Evolutionary conservation across 441 rosid species (phyloP).

Genomic region (Omphalea diandra): DNA sequence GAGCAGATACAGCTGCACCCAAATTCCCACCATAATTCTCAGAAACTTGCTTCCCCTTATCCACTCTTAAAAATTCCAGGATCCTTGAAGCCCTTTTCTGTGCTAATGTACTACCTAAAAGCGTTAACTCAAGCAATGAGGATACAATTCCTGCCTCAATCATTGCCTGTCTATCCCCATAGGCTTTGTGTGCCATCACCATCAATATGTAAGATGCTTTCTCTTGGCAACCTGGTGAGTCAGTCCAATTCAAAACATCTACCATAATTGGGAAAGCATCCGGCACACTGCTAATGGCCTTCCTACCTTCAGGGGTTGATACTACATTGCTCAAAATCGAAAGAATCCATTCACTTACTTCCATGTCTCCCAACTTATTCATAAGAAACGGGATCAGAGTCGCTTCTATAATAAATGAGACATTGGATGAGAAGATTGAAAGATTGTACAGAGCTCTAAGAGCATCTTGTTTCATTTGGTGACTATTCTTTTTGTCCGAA

Average conservation of each 20-base stretch:
- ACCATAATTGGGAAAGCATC: constrained; percentile 77
- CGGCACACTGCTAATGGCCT: constrained; percentile 48
- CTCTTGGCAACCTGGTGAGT: constrained; percentile 94
- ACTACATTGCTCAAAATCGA: constrained; percentile 77
- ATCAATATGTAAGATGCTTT: constrained; percentile 77
- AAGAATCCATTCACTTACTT: constrained; percentile 77
- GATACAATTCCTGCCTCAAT: constrained; percentile 86
- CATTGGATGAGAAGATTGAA: constrained; percentile 61
- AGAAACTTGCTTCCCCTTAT: constrained; percentile 88
- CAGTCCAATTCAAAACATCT: constrained; percentile 89
- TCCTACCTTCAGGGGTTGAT: constrained; percentile 81
- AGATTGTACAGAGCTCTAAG: constrained; percentile 87
- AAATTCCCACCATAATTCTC: constrained; percentile 53
- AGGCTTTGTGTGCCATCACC: constrained; percentile 93
- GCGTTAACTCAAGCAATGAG: constrained; percentile 80
- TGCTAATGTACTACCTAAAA: constrained; percentile 84
- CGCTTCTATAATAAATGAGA: constrained; percentile 59
- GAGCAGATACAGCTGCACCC: constrained; percentile 76
- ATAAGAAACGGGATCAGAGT: constrained; percentile 56
- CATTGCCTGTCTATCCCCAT: constrained; percentile 87
- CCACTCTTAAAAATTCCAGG: constrained; percentile 69
- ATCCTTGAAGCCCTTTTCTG: constrained; percentile 98
- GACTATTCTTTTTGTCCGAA: constrained; percentile 32
- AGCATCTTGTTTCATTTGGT: constrained; percentile 84
- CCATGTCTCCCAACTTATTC: constrained; percentile 81